Conservation (phyloP, 2,329 filamentous ascomycete genomes). For the Aureobasidium sp. region DNA sequence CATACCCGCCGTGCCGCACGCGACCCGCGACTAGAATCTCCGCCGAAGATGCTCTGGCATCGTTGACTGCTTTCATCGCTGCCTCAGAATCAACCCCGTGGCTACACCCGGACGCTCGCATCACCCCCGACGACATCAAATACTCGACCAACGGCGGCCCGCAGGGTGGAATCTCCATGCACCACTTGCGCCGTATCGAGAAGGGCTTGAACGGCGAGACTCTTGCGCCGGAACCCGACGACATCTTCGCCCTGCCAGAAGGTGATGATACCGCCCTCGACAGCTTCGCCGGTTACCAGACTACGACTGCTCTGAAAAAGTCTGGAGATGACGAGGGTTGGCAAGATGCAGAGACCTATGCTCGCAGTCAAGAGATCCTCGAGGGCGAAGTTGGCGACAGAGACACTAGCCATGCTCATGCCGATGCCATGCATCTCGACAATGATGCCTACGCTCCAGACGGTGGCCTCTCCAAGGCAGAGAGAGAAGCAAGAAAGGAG, state of each 20-base stretch:
- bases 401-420: slow-evolving; percentile 19
- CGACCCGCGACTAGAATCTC: slow-evolving; percentile 31
- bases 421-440: slow-evolving; percentile 18
- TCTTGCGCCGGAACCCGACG: slow-evolving; percentile 35
- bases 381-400: slow-evolving; percentile 37
- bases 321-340: slow-evolving; percentile 25
- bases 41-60: slow-evolving; percentile 28
- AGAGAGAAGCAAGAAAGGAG: slow-evolving; percentile 49
- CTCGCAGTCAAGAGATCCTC: slow-evolving; percentile 33
- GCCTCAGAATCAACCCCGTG: slow-evolving; percentile 36
- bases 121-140: slow-evolving; percentile 36
- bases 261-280: slow-evolving; percentile 4
- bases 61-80: slow-evolving; percentile 36
- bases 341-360: slow-evolving; percentile 40
- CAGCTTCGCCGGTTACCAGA: slow-evolving; percentile 12
- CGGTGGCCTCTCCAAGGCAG: slow-evolving; percentile 31
- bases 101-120: slow-evolving; percentile 43
- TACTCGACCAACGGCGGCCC: slow-evolving; percentile 39
- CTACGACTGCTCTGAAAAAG: slow-evolving; percentile 17
- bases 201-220: slow-evolving; percentile 47
- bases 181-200: slow-evolving; percentile 48
- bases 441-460: slow-evolving; percentile 21
- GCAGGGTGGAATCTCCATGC: slow-evolving; percentile 43
- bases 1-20: slow-evolving; percentile 32
- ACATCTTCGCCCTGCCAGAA: slow-evolving; percentile 2